Base-by-base conservation (phyloP, 306 rosid genomes). In the Cicer cuneatum region DNA sequence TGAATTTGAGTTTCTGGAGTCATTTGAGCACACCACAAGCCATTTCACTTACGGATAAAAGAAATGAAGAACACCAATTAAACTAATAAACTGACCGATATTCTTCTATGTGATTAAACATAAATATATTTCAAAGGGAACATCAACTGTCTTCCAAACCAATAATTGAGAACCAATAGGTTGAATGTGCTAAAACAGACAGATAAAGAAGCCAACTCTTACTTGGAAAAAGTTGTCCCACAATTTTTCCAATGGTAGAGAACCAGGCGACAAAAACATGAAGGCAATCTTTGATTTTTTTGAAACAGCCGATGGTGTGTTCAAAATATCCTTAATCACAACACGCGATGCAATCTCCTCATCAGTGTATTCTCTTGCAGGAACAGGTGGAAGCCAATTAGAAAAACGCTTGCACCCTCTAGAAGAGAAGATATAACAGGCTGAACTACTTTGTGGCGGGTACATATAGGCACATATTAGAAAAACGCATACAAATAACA, bases 161-260 rank as follows among this genome's bases (percentile, higher is more conserved):
- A 35, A 42, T 9, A 59, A 46, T 2, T 47, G 54, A 81, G 12
- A 70, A 79, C 64, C 42, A 40, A 54, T 41, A 56, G 4, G 29
- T 56, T 46, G 37, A 41, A 39, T 40, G 19, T 4, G 39, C 12
- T 13, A 33, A 61, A 69, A 59, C 24, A 82, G 38, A 47, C 19
- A 63, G 60, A 71, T 64, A 69, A 83, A 66, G 76, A 49, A 75
- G 83, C 8, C 29, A 82, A 81, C 33, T 35, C 95, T 87, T 86
- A 95, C 99, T 56, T 83, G 89, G 67, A 95, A 89, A 85, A 95
- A 95, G 69, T 83, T 90, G 75, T 95, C 98, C 99, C 99, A 95
- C 60, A 95, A 84, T 84, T 46, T 92, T 89, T 95, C 99, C 52
- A 95, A 85, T 54, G 99, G 98, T 61, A 95, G 81, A 13, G 97